These are phyloP conservation scores for Candida yuanshanica DNA, from an alignment of 805 yeast species.

Conservation along the genomic window DNA sequence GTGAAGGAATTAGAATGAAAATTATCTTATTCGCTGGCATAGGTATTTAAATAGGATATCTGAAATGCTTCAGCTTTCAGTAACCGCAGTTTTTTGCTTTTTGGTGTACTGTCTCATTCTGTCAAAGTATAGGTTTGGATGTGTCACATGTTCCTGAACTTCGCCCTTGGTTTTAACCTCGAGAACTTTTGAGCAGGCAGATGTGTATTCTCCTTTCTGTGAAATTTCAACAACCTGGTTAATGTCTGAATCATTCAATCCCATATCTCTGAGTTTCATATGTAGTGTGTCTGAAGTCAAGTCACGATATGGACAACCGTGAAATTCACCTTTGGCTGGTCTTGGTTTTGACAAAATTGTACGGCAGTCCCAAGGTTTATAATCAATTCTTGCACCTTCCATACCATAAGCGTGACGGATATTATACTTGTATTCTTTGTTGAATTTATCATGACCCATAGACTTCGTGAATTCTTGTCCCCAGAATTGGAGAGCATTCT, in stretches of 20 bases:
- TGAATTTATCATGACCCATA: slow-evolving; percentile 66
- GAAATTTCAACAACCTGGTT: slow-evolving; percentile 63
- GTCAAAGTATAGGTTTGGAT: slow-evolving; percentile 86
- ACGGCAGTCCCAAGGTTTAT: slow-evolving; percentile 81
- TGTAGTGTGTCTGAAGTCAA: slow-evolving; percentile 59
- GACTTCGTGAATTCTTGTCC: slow-evolving; percentile 59
- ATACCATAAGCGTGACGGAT: slow-evolving; percentile 87
- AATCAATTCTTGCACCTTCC: slow-evolving; percentile 84
- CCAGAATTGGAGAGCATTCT: slow-evolving; percentile 89
- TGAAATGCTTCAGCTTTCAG: neutral
- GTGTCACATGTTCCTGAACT: slow-evolving; percentile 42
- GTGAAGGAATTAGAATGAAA: slow-evolving; percentile 10
- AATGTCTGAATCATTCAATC: slow-evolving; percentile 54
- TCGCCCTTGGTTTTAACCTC: slow-evolving; percentile 59
- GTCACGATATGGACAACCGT: slow-evolving; percentile 93
- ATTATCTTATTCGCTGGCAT: too few species aligned
- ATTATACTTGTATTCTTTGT: slow-evolving; percentile 84
- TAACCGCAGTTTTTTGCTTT: slow-evolving; percentile 7
- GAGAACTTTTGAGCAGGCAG: slow-evolving; percentile 87
- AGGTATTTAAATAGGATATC: too few species aligned
- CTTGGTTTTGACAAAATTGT: slow-evolving; percentile 68
- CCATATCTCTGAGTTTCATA: slow-evolving; percentile 53
- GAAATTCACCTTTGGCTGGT: slow-evolving; percentile 63
- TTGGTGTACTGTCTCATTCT: slow-evolving; percentile 57
- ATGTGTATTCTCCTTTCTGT: slow-evolving; percentile 63